phyloP scores from a whole-genome alignment of 2,329 filamentous ascomycete genomes.

The Fusarium stilboides region DNA sequence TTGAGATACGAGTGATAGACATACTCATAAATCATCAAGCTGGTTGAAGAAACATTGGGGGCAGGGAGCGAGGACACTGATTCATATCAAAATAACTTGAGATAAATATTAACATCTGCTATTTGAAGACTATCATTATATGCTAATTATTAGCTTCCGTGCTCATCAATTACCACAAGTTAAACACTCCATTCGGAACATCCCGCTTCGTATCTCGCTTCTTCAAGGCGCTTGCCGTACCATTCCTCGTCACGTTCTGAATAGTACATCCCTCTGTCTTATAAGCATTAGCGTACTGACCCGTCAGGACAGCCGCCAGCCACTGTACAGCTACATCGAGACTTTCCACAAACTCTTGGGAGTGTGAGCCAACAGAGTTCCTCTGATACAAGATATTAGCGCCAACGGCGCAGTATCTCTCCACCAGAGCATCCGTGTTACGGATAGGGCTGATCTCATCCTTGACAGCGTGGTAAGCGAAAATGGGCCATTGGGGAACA shows the following conservation, averaged over 20 bases:
- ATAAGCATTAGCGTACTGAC: slow-evolving; percentile 22
- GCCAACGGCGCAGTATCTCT: slow-evolving; percentile 39
- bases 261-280: slow-evolving; percentile 42
- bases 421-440: slow-evolving; percentile 39
- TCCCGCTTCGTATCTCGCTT: slow-evolving; percentile 30
- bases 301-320: slow-evolving; percentile 32
- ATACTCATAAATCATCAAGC: too few species aligned
- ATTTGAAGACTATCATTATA: neutral
- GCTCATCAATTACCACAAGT: slow-evolving; percentile 25
- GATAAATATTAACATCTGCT: neutral
- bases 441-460: slow-evolving; percentile 42
- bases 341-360: slow-evolving; percentile 21
- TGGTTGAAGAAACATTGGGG: too few species aligned
- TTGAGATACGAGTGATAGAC: too few species aligned
- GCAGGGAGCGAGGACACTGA: too few species aligned
- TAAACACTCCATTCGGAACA: slow-evolving; percentile 22
- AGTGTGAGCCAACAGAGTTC: slow-evolving; percentile 38
- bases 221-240: slow-evolving; percentile 19
- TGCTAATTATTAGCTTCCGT: neutral
- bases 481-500: slow-evolving; percentile 43
- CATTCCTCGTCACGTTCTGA: slow-evolving; percentile 41
- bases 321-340: slow-evolving; percentile 33
- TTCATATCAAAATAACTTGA: neutral
- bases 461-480: slow-evolving; percentile 39
- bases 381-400: slow-evolving; percentile 47